Evolutionary conservation across 1,139 yeast genomes (phyloP).

Genomic region (Lodderomyces margitis): DNA sequence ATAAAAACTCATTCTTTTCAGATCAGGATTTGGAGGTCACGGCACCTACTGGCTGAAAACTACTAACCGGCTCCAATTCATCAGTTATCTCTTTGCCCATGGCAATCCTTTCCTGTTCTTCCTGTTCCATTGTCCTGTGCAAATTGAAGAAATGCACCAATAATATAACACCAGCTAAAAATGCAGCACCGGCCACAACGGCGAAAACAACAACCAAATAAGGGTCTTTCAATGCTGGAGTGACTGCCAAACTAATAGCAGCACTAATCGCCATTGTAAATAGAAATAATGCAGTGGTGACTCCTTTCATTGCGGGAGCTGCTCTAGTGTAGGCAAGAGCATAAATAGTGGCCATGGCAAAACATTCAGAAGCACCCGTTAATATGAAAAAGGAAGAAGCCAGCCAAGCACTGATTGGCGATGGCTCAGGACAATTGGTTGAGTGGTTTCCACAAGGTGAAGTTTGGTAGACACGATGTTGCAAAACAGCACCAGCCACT

Average conservation of each 20-base stretch:
- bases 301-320: slow-evolving; percentile 65
- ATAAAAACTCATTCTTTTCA: neutral
- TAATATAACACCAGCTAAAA: slow-evolving; percentile 42
- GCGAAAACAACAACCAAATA: slow-evolving; percentile 55
- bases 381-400: slow-evolving; percentile 51
- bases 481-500: slow-evolving; percentile 41
- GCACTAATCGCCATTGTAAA: slow-evolving; percentile 60
- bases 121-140: slow-evolving; percentile 50
- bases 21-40: neutral
- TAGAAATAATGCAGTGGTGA: slow-evolving; percentile 65
- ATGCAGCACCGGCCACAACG: slow-evolving; percentile 48
- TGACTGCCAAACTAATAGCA: slow-evolving; percentile 54
- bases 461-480: slow-evolving; percentile 31
- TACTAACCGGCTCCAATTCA: slow-evolving; percentile 3
- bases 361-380: slow-evolving; percentile 68
- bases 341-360: slow-evolving; percentile 64
- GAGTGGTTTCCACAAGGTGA: slow-evolving; percentile 43
- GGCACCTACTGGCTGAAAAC: neutral
- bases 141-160: slow-evolving; percentile 50
- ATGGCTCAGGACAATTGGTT: slow-evolving; percentile 46
- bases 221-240: slow-evolving; percentile 56
- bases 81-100: slow-evolving; percentile 11
- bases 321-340: slow-evolving; percentile 71
- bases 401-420: slow-evolving; percentile 59
- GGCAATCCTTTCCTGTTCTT: slow-evolving; percentile 30